Evolutionary conservation across 139 green algal genomes (phyloP).

Genomic region (Chlamydomonas sp.): DNA sequence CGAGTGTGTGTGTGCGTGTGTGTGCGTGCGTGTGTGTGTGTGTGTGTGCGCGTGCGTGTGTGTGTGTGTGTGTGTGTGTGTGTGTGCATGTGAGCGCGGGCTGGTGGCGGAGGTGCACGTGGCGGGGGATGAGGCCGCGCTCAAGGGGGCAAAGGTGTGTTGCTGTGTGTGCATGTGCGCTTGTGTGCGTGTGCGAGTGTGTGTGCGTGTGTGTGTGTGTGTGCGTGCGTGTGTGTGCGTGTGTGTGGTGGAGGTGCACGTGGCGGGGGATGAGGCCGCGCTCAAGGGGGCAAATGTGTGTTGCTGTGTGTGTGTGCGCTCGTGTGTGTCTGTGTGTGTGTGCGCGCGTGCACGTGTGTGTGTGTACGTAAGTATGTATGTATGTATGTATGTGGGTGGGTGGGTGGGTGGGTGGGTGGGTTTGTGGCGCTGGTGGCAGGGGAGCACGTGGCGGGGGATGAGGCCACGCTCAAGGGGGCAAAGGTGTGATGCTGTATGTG

Average conservation of each 20-base stretch:
- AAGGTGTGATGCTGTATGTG: not conserved
- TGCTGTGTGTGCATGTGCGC: slow-evolving; percentile 3
- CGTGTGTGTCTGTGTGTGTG: slow-evolving; percentile 11
- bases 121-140: not conserved
- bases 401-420: not conserved
- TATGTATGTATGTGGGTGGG: too few relatives aligned
- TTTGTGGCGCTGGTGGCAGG: not conserved
- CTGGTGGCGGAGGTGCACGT: too few relatives aligned
- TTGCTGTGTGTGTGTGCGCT: slow-evolving; percentile 6
- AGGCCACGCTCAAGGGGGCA: not conserved
- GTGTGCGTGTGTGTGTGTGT: slow-evolving; percentile 5
- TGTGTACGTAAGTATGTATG: not conserved
- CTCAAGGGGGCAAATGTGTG: not conserved
- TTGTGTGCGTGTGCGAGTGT: slow-evolving; percentile 9
- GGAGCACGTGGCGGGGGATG: not conserved
- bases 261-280: too few relatives aligned
- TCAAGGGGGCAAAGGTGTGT: not conserved
- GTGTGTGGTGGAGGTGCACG: slow-evolving; percentile 2
- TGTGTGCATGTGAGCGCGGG: too few relatives aligned
- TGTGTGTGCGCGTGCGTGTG: not conserved
- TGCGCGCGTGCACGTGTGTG: slow-evolving; percentile 3
- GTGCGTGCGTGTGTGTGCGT: slow-evolving; percentile 9
- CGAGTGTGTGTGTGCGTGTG: slow-evolving; percentile 11
- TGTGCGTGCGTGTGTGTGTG: slow-evolving; percentile 4
- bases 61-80: too few relatives aligned